phyloP scores from a whole-genome alignment of 2,329 filamentous ascomycete species.

The Rachicladosporium sp. region DNA sequence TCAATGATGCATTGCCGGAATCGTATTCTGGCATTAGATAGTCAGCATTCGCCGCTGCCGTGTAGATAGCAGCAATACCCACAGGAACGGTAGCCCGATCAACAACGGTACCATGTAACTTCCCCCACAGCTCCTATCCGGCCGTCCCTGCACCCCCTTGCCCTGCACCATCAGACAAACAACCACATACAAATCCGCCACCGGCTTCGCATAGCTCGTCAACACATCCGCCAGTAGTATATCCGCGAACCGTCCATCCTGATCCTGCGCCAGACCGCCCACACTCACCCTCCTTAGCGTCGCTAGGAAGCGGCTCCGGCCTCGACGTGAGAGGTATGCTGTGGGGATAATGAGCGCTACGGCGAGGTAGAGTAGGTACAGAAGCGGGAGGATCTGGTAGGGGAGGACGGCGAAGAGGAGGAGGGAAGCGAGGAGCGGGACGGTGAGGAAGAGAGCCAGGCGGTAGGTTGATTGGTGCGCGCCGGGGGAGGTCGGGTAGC shows the following conservation, averaged over 20 bases:
- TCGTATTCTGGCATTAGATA: constrained; percentile 45
- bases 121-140: constrained; percentile 72
- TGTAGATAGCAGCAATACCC: not conserved
- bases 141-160: constrained; percentile 63
- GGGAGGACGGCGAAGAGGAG: constrained; percentile 75
- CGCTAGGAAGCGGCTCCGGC: constrained; percentile 61
- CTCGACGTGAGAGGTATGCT: constrained; percentile 53
- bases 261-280: constrained; percentile 72
- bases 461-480: constrained; percentile 67
- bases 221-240: constrained; percentile 86
- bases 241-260: constrained; percentile 90
- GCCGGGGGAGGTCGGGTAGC: constrained; percentile 62
- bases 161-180: constrained; percentile 72
- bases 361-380: constrained; percentile 65
- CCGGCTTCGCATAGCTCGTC: constrained; percentile 86
- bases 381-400: constrained; percentile 68
- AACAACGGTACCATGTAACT: constrained; percentile 69
- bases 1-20: constrained; percentile 87
- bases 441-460: constrained; percentile 63
- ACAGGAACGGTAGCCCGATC: constrained; percentile 63
- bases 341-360: constrained; percentile 58
- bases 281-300: constrained; percentile 68
- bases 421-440: constrained; percentile 59
- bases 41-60: not conserved
- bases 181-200: constrained; percentile 79